Base-by-base conservation (phyloP, 2,329 filamentous ascomycete species). In the Aspergillus ruber region DNA sequence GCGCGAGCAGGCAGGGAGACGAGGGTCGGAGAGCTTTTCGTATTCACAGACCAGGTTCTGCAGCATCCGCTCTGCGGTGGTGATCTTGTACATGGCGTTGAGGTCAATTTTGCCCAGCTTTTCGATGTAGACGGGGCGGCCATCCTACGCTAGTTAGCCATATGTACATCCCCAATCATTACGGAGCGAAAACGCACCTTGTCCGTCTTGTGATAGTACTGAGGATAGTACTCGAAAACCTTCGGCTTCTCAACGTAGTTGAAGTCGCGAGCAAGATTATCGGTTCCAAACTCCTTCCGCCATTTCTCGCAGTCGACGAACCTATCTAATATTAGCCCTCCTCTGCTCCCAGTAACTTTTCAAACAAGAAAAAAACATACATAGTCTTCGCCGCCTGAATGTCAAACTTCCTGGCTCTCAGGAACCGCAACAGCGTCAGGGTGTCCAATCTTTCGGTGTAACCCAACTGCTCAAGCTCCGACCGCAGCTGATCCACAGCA, bases 31-130 rank as follows among this genome's bases (percentile, higher is more conserved):
- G 58, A 97, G 80, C 71, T 91, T 95, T 78, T 98, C 93, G 76
- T 98, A 98, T 76, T 98, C 93, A 68, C 90, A 86, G 43, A 95
- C 91, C 39, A 98, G 84, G 77, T 97, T 97, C 71, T 88, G 83
- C 52, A 97, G 76, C 91, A 98, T 97, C 72, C 91, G 89, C 56
- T 97, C 89, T 62, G 82, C 79, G 42, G 86, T 87, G 53, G 90
- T 96, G 75, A 96, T 93, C 73, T 93, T 91, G 77, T 88, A 86
- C 83, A 97, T 90, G 66, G 85, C 85, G 46, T 73, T 83, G 57
- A 98, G 77, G 73, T 98, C 88, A 70, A 97, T 93, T 60, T 90
- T 90, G 69, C 93, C 93, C 48, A 96, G 80, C 68, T 93, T 86
- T 74, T 98, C 93, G 64, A 97, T 95, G 78, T 98, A 98, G 56